Evolutionary conservation across 2,329 filamentous ascomycete species (phyloP), one percentile per base, ranked within the genome.

Genomic region (Fusarium secorum): DNA sequence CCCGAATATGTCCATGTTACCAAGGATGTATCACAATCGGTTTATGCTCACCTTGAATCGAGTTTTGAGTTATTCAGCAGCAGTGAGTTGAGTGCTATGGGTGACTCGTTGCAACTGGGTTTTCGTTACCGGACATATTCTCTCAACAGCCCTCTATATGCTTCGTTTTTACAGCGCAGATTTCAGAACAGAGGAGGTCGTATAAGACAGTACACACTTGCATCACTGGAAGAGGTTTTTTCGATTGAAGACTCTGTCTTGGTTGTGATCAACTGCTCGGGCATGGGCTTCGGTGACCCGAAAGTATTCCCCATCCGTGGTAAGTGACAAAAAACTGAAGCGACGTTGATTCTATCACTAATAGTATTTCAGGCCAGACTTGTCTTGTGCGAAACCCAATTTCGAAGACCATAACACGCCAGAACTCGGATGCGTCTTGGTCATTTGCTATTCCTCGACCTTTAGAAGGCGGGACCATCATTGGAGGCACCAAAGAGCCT

Each of bases 371-470:
- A 61, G 58, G 58, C 6, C 58, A 61, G 24, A 61, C 58, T 8
- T 58, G 58, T n/a, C 58, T 61, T 22, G 52, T 61, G 9, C 5
- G 41, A 6, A 61, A 58, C 11, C 24, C 39, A 5, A 48, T 61
- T 6, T 15, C 33, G 3, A 46, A 58, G 18, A 61, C 58, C 1
- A 7, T 61, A 3, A 61, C 58, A 17, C 22, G 13, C 11, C 58
- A 58, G 2, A 48, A 58, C 7, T 45, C 33, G 1, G 58, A 61
- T 28, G 58, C 52, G 1, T 38, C 58, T 6, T 61, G 58, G 58
- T 61, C 58, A 1, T 61, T 61, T 28, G 58, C 58, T 33, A 61
- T 61, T 28, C 52, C 58, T 8, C 52, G 58, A 7, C 58, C 58
- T 8, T 14, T 58, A 15, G 49, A 61, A n/a, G 58, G 58, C 5